Percentiles rank a stretch among this genome's conserved stretches.
Conservation (phyloP, 129 eudicot species). For the Saussurea involucrata region DNA sequence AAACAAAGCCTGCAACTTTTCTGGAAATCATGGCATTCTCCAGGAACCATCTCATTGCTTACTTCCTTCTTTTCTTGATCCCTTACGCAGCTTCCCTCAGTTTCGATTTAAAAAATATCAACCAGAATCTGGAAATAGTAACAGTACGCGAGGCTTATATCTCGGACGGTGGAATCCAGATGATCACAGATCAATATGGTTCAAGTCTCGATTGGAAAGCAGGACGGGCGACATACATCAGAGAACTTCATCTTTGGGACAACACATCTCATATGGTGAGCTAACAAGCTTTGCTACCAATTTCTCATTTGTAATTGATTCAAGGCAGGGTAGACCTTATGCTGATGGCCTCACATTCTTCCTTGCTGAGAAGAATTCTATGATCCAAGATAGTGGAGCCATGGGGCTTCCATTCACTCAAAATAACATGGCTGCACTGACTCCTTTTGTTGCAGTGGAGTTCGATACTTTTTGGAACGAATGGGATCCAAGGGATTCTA, state of each 20-base stretch:
- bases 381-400: not conserved
- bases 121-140: not conserved
- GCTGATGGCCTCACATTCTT: constrained; percentile 49
- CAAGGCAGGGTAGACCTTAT: not conserved
- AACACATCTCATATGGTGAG: constrained; percentile 12
- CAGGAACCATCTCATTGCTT: not conserved
- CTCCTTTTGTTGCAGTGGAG: constrained; percentile 47
- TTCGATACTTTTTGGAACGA: constrained; percentile 33
- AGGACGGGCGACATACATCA: constrained; percentile 26
- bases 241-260: constrained; percentile 32
- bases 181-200: constrained; percentile 16
- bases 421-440: not conserved
- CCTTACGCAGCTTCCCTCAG: constrained; percentile 10
- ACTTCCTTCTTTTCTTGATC: constrained; percentile 10
- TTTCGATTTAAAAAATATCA: not conserved
- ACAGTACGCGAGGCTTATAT: not conserved
- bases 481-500: constrained; percentile 30
- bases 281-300: constrained; percentile 33
- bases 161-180: constrained; percentile 14
- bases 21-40: constrained; percentile 9
- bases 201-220: not conserved
- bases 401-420: constrained; percentile 30
- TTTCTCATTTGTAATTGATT: constrained; percentile 39
- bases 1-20: not conserved
- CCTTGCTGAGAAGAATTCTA: constrained; percentile 16